These are phyloP conservation scores for Aegilops sharonensis DNA, from an alignment of 176 grass and related monocot species.

Conservation along the genomic window DNA sequence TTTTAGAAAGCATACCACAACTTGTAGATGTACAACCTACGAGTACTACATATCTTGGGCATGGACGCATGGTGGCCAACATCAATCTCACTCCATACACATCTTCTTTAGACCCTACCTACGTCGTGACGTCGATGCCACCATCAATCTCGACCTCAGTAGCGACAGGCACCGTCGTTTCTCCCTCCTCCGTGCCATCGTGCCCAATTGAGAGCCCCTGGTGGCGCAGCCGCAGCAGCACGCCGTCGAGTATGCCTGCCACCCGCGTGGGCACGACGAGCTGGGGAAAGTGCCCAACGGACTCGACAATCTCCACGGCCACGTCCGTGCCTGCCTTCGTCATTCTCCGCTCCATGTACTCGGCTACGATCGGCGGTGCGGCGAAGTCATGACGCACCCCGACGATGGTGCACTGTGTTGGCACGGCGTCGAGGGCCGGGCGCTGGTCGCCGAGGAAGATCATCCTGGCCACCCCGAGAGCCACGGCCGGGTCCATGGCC, in stretches of 20 bases:
- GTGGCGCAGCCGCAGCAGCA: slow-evolving; percentile 10
- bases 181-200: neutral
- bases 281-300: slow-evolving; percentile 71
- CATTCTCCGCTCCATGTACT: slow-evolving; percentile 52
- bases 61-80: no score
- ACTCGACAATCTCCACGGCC: slow-evolving; percentile 40
- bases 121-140: neutral
- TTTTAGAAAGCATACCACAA: no score
- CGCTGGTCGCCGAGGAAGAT: slow-evolving; percentile 75
- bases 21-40: no score
- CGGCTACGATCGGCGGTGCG: slow-evolving; percentile 40
- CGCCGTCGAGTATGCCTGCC: slow-evolving; percentile 38
- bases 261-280: slow-evolving; percentile 41
- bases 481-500: slow-evolving; percentile 51
- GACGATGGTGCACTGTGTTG: slow-evolving; percentile 53
- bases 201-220: neutral
- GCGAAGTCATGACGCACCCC: slow-evolving; percentile 43
- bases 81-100: no score
- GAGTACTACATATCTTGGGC: no score
- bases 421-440: slow-evolving; percentile 26
- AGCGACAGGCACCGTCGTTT: accelerated
- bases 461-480: slow-evolving; percentile 40
- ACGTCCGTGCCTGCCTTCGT: neutral
- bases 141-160: neutral
- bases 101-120: neutral